Percentiles rank a stretch among this genome's conserved stretches.
phyloP scores from a whole-genome alignment of 768 basidiomycete genomes.

The Leccinum sublutescens region DNA sequence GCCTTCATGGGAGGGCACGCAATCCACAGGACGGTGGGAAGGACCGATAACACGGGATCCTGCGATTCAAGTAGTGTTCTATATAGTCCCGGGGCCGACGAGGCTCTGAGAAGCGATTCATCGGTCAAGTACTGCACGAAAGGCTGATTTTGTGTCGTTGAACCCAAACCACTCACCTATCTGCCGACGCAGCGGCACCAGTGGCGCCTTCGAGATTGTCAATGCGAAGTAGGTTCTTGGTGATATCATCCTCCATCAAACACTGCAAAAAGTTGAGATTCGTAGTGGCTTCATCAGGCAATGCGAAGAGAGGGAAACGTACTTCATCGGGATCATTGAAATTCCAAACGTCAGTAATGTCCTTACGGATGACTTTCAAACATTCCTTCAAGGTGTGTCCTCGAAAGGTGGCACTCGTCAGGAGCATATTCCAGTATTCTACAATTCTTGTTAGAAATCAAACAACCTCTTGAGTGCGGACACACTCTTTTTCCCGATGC shows the following conservation, averaged over 20 bases:
- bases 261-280: conserved; percentile 2
- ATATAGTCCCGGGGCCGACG: neutral
- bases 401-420: conserved; percentile 9
- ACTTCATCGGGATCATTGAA: conserved; percentile 15
- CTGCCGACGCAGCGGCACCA: neutral
- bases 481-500: conserved; percentile 16
- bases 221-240: neutral
- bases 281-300: neutral
- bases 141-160: neutral
- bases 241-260: conserved; percentile 8
- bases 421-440: conserved; percentile 15
- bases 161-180: neutral
- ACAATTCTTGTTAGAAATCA: neutral
- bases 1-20: neutral
- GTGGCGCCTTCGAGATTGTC: neutral
- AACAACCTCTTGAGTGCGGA: neutral
- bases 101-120: neutral
- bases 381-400: conserved; percentile 10
- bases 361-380: conserved; percentile 12
- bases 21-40: neutral
- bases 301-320: neutral
- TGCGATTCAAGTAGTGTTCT: neutral
- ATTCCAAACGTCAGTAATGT: conserved; percentile 14
- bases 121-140: neutral
- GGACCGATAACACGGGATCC: neutral